Evolutionary conservation across 1,284 basidiomycete species (phyloP), one percentile per base, ranked within the genome.

Genomic region (Tilletia horrida): DNA sequence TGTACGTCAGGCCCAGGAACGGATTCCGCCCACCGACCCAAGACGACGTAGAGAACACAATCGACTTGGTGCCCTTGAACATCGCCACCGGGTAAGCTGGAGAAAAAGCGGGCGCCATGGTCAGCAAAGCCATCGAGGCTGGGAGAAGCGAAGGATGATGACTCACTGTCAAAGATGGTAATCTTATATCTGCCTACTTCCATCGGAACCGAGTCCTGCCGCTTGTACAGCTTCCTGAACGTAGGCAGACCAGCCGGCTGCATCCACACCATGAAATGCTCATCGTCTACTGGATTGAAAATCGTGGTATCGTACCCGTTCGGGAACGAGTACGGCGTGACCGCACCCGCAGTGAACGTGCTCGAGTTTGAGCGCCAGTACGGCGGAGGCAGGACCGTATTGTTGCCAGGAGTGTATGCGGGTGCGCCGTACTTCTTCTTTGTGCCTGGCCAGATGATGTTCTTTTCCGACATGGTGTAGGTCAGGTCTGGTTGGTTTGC

Each of bases 221-320:
- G 86, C 31, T 89, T 93, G 82, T 91, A 97, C 23, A 97, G 85
- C 84, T 97, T 97, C 52, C 92, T 89, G 84, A 99, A 98, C 0
- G 94, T 97, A 0, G 96, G 95, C 66, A 98, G 84, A 25, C 94
- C 95, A 0, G 96, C 92, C 1, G 93, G 95, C 69, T 95, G 88
- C 96, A 99, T 99, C 96, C 96, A 99, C 76, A 97, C 94, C 84
- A 97, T 93, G 85, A 99, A 97, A 80, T 93, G 94, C 83, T 98
- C 92, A 81, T 98, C 88, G 1, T 83, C 78, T 64, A 85, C 84
- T 42, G 97, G 85, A 79, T 97, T 85, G 13, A 92, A 94, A 43
- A 91, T 87, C n/a, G 84, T 83, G 3, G 84, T 82, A 2, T 87
- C 88, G 84, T 97, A 97, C 65, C 87, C 87, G 71, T 91, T 82